These are phyloP conservation scores for Cyberlindnera maritima DNA, from an alignment of 805 yeast genomes.

Conservation along the genomic window DNA sequence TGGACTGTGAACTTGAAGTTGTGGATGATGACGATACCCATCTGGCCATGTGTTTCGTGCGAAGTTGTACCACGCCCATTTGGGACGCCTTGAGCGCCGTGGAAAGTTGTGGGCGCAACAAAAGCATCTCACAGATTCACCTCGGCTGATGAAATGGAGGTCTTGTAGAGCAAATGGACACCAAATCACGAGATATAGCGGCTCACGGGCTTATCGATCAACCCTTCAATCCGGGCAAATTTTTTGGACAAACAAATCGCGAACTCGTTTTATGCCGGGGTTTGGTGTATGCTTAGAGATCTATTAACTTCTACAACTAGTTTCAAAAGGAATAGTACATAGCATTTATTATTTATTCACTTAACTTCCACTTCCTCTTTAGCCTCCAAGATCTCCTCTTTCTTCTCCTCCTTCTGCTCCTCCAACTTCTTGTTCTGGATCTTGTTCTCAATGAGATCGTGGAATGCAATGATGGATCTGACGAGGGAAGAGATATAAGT, in stretches of 20 bases:
- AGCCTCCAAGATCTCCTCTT: conserved; percentile 5
- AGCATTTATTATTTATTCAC: neutral
- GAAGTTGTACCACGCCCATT: neutral
- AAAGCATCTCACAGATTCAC: conserved; percentile 3
- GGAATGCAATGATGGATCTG: conserved; percentile 93
- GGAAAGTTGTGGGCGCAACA: conserved; percentile 8
- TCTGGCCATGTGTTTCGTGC: neutral
- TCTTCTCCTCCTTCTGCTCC: conserved; percentile 21
- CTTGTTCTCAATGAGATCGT: conserved; percentile 94
- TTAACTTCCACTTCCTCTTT: conserved; percentile 8
- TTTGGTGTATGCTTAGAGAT: neutral
- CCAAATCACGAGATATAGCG: neutral
- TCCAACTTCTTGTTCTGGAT: conserved; percentile 66
- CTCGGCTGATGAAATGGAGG: neutral
- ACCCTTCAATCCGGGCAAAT: neutral
- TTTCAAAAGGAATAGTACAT: neutral
- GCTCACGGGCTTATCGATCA: conserved; percentile 7
- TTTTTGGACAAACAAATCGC: neutral
- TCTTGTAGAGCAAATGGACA: too few species aligned
- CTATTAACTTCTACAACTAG: neutral
- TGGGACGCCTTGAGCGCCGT: conserved; percentile 6
- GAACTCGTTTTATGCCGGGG: conserved; percentile 3
- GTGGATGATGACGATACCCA: conserved; percentile 10
- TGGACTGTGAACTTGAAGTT: neutral
- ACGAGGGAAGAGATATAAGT: conserved; percentile 87